Evolutionary conservation across 129 eudicot genomes (phyloP).

Genomic region (Scalesia atractyloides): DNA sequence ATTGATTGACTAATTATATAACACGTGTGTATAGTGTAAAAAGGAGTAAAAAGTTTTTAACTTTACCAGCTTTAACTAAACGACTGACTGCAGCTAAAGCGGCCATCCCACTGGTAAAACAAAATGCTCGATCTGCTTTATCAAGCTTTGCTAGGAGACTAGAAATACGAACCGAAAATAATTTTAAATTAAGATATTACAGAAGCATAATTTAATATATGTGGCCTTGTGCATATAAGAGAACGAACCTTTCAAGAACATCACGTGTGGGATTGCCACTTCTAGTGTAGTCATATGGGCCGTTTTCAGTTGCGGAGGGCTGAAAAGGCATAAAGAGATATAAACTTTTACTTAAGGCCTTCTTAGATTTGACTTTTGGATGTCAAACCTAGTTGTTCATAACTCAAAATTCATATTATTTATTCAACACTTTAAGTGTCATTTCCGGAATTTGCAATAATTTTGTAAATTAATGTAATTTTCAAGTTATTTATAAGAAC

Average conservation of each 20-base stretch:
- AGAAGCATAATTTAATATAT: slow-evolving; percentile 15
- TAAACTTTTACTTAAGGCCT: no score
- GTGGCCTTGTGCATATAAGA: background rate
- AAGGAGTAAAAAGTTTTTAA: background rate
- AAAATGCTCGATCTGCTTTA: slow-evolving; percentile 92
- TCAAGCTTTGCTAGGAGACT: slow-evolving; percentile 93
- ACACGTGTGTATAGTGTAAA: background rate
- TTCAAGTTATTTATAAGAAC: no score
- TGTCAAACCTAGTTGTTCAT: no score
- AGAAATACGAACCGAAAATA: slow-evolving; percentile 17
- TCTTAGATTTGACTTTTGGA: no score
- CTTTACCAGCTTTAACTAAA: slow-evolving; percentile 72
- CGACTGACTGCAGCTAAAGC: slow-evolving; percentile 88
- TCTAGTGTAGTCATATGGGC: slow-evolving; percentile 94
- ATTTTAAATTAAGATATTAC: background rate
- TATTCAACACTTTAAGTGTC: no score
- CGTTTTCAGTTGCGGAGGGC: slow-evolving; percentile 86
- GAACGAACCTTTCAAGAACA: slow-evolving; percentile 70
- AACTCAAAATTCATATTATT: no score
- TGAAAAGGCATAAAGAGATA: slow-evolving; percentile 25
- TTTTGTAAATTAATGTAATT: no score
- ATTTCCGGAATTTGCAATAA: no score
- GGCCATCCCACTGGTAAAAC: slow-evolving; percentile 99
- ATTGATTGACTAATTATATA: background rate
- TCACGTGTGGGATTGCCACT: slow-evolving; percentile 98